Evolutionary conservation across 331 rosid species (phyloP), one percentile per base, ranked within the genome.

Genomic region (Quercus tomentella): DNA sequence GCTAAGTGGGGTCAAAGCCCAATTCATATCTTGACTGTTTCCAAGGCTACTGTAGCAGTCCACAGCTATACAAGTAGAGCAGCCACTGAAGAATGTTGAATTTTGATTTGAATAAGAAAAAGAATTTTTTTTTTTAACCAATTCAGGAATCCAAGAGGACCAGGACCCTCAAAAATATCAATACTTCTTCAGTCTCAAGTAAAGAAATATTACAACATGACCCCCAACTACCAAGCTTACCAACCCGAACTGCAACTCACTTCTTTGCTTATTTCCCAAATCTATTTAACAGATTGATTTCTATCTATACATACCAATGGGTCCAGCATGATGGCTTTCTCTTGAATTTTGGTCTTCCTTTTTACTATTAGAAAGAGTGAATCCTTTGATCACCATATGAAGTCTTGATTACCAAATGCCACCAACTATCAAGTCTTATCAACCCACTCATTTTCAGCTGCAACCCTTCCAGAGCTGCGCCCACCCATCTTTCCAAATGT

Each of bases 401-500:
- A 49, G 55, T 49, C 37, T 79, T 51, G 23, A 31, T 41, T 41
- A 43, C 81, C 77, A 82, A 23, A 7, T 77, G 78, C 74, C 57
- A 43, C 21, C 30, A 8, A 56, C 70, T 30, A 43, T 90, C 86
- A 92, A 71, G 92, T 90, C 87, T 94, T 91, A 83, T 95, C 97
- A 41, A 84, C 75, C 91, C 92, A 86, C 80, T 88, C 92, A 72
- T 78, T 87, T 45, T 83, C 96, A 3, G 91, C 92, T 56, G 90
- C 93, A 80, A 90, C 87, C 77, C 97, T 87, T 72, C 97, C 98
- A 0, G 99, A 90, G 81, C 91, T 87, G 7, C 93, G 89, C 74
- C 91, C 86, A 7, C 88, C 92, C 77, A 93, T 84, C 72, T 87
- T 96, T 37, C 97, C 98, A 2, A 93, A 88, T 7, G 97, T 72